Conservation (phyloP, 257 asterid genomes). For the Echium plantagineum region DNA sequence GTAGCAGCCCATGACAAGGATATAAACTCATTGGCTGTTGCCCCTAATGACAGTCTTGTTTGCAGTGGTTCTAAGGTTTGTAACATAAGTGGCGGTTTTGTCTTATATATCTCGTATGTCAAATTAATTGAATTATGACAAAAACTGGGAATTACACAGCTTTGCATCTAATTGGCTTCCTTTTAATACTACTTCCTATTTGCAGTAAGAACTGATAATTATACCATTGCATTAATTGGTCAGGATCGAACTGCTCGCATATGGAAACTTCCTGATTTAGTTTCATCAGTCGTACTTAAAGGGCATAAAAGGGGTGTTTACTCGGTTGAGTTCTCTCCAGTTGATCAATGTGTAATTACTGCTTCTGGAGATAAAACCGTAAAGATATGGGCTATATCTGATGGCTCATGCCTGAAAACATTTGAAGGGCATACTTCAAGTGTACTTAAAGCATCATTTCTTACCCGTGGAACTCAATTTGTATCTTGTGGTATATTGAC, state of each 20-base stretch:
- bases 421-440: constrained; percentile 94
- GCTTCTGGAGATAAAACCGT: constrained; percentile 93
- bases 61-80: constrained; percentile 98
- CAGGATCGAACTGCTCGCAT: constrained; percentile 96
- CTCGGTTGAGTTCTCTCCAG: constrained; percentile 99
- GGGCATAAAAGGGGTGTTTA: constrained; percentile 97
- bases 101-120: background rate
- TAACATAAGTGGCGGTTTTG: background rate
- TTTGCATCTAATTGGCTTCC: background rate
- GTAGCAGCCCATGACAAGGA: constrained; percentile 98
- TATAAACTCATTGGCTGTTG: constrained; percentile 76
- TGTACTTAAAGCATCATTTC: constrained; percentile 80
- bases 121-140: background rate
- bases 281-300: constrained; percentile 55
- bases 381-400: constrained; percentile 86
- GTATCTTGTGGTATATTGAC: constrained; percentile 70
- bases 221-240: constrained; percentile 11
- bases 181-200: background rate
- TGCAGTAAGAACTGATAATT: constrained; percentile 10
- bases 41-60: constrained; percentile 91
- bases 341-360: constrained; percentile 89
- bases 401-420: constrained; percentile 86
- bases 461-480: constrained; percentile 83
- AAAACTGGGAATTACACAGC: background rate
- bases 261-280: constrained; percentile 93